Base-by-base conservation (phyloP, 2,329 filamentous ascomycete species). In the Colletotrichum sp. region DNA sequence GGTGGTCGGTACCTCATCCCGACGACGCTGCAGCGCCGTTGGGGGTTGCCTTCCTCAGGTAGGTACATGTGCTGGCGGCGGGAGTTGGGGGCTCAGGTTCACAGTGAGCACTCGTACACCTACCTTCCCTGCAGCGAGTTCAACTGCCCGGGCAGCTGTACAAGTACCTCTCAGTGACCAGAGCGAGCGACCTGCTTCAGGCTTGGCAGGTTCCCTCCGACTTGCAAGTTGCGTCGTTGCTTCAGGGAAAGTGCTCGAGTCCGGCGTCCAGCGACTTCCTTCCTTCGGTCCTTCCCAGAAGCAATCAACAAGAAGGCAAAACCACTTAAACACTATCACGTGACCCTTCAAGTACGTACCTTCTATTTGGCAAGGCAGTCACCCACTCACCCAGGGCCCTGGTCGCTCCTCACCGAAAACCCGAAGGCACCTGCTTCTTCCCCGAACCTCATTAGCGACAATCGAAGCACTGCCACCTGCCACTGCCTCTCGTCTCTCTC, bases 161-260 rank as follows among this genome's bases (percentile, higher is more conserved):
- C 52, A 57, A 6, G 2, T 39, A 39, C 36, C 57, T 30, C 55
- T 21, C 36, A 30, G 21, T 32, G 18, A 49, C 32, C n/a, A 24
- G 32, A 39, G 34, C 62, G 34, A 64, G 62, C 21, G 2, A 16
- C 52, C n/a, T 39, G 18, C 62, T 64, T 30, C 59, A 52, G 65
- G 39, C 69, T 72, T 63, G 73, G 68, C 73, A 44, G 69, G 69
- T 49, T 72, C 44, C 69, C 73, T 72, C 69, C 69, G 68, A 52
- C 63, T 67, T 62, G 44, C 44, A 21, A 13, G 44, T 49, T 49
- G 44, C 44, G 44, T 21, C n/a, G 44, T 49, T 49, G 68, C 32
- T 60, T 34, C 55, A 18, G 34, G 32, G 30, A 63, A 39, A 34
- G 62, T 71, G 68, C 36, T 32, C 62, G 24, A 71, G 34, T 12